Base-by-base conservation (phyloP, 106 monocot genomes). In the Iris macrosiphon region DNA sequence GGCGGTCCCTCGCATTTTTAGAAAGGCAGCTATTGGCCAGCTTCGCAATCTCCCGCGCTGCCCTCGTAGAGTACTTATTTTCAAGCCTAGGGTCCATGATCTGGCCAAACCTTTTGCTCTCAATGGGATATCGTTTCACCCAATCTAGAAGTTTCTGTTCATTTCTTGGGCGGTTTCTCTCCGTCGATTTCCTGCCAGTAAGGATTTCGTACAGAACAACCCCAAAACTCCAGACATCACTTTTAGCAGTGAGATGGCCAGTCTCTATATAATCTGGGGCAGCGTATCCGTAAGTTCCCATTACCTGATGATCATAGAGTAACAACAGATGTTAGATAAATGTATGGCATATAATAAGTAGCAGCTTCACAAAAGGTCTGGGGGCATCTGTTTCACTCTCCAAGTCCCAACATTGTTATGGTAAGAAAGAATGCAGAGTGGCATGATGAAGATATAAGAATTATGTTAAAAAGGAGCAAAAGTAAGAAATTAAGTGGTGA, bases 181-280 rank as follows among this genome's bases (percentile, higher is more conserved):
- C 87, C 48, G 79, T 49, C 1, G 78, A 67, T 17, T 61, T 46
- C 34, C 78, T 54, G 3, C 87, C 87, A 0, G 87, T 82, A 3
- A 88, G 64, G 9, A 88, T 70, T 68, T 88, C 87, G 26, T 72
- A 82, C 3, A 82, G 57, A 23, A 88, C 82, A 2, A 88, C 87
- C 2, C 87, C 87, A 59, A 88, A 88, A 30, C 75, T 82, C 81
- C 81, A 88, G 7, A 88, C 82, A 22, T 88, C 87, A 38, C 82
- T 88, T 26, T 82, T 88, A 12, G 51, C 51, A 2, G 87, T 88
- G 7, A 88, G 75, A 44, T 79, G 82, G 28, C 87, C 87, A 1
- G 82, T 88, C 31, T 82, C 79, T 6, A 88, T 45, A 34, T 88
- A 88, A 20, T 88, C 87, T 2, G 87, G 87, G 10, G 82, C 87